Evolutionary conservation across 768 basidiomycete species (phyloP), one percentile per base, ranked within the genome.

Genomic region (Fibroporia radiculosa): DNA sequence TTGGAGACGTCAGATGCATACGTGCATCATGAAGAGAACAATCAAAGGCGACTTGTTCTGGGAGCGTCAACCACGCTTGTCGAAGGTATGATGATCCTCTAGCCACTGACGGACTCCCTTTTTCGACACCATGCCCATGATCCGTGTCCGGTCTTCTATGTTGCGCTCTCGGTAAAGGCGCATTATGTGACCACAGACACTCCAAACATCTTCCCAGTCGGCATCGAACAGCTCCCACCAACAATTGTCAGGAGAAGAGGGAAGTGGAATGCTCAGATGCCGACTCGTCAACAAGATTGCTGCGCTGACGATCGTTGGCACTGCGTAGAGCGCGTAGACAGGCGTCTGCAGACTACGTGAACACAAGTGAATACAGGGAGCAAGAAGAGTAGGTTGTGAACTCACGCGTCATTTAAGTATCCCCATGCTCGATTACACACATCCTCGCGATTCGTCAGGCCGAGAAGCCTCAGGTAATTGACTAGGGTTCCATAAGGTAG

Each of bases 141-240:
- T 62, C 24, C 77, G 69, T 44, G 70, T 64, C 45, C 71, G 74
- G 20, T 72, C 69, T 38, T 66, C 63, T 18, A 52, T 59, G 8
- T 62, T 68, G 40, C 82, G 70, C 38, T 69, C 59, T 3, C 80
- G 72, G 60, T 87, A 97, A 3, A 97, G 66, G 31, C 83, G 72
- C 84, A 89, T 86, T 40, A 95, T 75, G 54, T 75, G 73, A n/a
- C 89, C 91, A 48, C 82, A 82, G 6, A 93, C 80, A 53, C 72
- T 79, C 82, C 84, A 85, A 22, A 96, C 72, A 55, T 96, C 93
- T 43, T 92, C 89, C 79, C 81, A 88, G 0, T 79, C 71, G 0
- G 90, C 87, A 58, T 98, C 96, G 56, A 99, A 99, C 5, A 98
- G 70, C 34, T 86, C 80, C 84, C 88, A 95, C 96, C 96, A 99